Conservation (phyloP, 306 rosid species). For the Senna siamea region DNA sequence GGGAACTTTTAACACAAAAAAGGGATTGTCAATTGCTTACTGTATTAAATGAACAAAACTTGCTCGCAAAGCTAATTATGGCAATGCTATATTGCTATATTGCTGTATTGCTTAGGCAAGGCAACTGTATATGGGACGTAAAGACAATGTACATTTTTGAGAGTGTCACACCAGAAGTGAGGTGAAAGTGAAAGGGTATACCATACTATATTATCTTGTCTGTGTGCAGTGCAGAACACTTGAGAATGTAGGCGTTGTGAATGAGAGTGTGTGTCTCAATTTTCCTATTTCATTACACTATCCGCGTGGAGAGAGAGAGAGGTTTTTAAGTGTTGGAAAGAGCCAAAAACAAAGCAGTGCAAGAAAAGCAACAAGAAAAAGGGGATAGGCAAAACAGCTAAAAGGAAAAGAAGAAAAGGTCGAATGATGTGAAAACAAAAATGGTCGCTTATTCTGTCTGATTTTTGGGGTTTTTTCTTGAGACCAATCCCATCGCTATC, state of each 20-base stretch:
- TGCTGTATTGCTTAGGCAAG: no score
- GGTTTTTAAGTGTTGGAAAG: constrained; percentile 40
- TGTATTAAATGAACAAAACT: background rate
- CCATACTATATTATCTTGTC: background rate
- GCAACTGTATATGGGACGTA: background rate
- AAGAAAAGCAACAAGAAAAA: constrained; percentile 22
- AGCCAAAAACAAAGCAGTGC: constrained; percentile 42
- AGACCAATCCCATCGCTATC: constrained; percentile 39
- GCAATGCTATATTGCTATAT: background rate
- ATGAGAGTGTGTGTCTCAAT: constrained; percentile 8
- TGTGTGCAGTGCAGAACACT: background rate
- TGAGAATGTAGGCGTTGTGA: constrained; percentile 11
- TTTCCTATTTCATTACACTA: background rate
- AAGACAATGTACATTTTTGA: background rate
- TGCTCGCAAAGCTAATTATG: background rate
- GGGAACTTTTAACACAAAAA: background rate
- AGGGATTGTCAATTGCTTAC: background rate
- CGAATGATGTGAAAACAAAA: constrained; percentile 55
- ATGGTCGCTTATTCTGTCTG: constrained; percentile 55
- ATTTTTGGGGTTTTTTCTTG: constrained; percentile 51
- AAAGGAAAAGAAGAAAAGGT: background rate
- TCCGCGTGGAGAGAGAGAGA: background rate
- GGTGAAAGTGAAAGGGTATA: background rate
- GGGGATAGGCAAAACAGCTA: constrained; percentile 26
- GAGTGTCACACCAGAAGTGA: background rate